Evolutionary conservation across 345 rosid genomes (phyloP), one percentile per base, ranked within the genome.

Genomic region (Eutrema japonicum): DNA sequence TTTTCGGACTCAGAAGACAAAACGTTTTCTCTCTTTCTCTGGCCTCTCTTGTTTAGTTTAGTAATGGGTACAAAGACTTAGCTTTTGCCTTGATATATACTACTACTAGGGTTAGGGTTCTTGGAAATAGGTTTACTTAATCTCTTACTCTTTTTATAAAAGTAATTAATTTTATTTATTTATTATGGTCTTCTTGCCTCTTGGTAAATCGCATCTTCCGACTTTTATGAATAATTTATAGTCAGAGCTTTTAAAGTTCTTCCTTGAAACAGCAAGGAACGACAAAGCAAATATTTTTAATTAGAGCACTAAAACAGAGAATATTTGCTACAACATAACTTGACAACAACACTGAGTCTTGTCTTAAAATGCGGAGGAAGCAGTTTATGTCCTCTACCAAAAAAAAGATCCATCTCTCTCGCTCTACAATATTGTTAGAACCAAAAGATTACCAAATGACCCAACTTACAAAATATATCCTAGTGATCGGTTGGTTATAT

Each of bases 401-500:
- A 43, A 29, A 43, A 43, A 43, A 35, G 55, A 64, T 35, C 12
- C n/a, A 26, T 16, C 27, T 37, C 22, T 50, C 41, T 38, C 40
- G 29, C 47, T 66, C 73, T 74, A 66, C 22, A 59, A 50, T 41
- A 16, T 16, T 16, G 73, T 67, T 74, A 55, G 71, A 74, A 66
- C 72, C 66, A 32, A 48, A 37, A 57, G 46, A 66, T 40, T n/a
- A 65, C 58, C 71, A 51, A 41, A 66, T 75, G 41, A 67, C 58
- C 27, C 61, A 68, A 29, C 67, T 32, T 60, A 75, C 78, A 74
- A 58, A 50, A 57, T 48, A 30, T 40, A 57, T 30, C 77, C 57
- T 27, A 59, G 10, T 18, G 52, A 74, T 48, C 2, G 46, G 14
- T 40, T 2, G 59, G 63, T 53, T 26, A 63, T 26, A 63, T 43